Conservation (phyloP, 2,329 filamentous ascomycete genomes). For the Pseudogymnoascus sp. region DNA sequence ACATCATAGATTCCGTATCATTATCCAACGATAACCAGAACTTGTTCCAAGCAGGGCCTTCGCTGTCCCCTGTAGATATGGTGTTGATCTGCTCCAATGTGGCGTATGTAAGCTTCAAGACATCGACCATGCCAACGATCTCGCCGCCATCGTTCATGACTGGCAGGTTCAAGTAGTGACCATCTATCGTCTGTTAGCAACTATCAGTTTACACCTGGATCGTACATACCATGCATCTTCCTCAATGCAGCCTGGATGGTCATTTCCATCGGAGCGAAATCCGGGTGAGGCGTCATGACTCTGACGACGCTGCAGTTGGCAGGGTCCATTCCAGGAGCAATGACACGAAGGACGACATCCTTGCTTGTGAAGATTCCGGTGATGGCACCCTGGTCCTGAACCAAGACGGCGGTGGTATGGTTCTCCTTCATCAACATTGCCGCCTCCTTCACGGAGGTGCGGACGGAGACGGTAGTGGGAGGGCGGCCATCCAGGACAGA, state of each 20-base stretch:
- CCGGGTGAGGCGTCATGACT: constrained; percentile 97
- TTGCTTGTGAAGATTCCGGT: constrained; percentile 99
- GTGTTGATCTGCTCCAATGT: constrained; percentile 97
- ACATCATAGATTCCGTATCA: constrained; percentile 93
- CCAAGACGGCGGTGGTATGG: constrained; percentile 91
- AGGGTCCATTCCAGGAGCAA: constrained; percentile 91
- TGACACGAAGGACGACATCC: constrained; percentile 95
- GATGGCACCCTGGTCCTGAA: constrained; percentile 94
- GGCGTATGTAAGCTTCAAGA: constrained; percentile 95
- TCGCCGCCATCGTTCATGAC: constrained; percentile 97
- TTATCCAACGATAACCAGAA: constrained; percentile 97
- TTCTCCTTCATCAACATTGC: constrained; percentile 97
- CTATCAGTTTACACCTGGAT: constrained; percentile 13
- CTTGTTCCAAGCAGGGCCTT: constrained; percentile 98
- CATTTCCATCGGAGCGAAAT: constrained; percentile 98
- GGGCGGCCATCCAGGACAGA: constrained; percentile 87
- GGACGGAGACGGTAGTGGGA: constrained; percentile 88
- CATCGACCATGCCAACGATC: constrained; percentile 99
- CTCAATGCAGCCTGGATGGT: constrained; percentile 94
- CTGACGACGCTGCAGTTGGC: constrained; percentile 93
- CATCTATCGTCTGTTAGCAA: constrained; percentile 52
- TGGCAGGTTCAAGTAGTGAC: constrained; percentile 94
- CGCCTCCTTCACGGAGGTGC: constrained; percentile 93
- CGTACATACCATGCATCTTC: constrained; percentile 92
- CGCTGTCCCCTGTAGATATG: constrained; percentile 79